Evolutionary conservation across 2,329 filamentous ascomycete species (phyloP), one percentile per base, ranked within the genome.

Genomic region (Colletotrichum coccodes): DNA sequence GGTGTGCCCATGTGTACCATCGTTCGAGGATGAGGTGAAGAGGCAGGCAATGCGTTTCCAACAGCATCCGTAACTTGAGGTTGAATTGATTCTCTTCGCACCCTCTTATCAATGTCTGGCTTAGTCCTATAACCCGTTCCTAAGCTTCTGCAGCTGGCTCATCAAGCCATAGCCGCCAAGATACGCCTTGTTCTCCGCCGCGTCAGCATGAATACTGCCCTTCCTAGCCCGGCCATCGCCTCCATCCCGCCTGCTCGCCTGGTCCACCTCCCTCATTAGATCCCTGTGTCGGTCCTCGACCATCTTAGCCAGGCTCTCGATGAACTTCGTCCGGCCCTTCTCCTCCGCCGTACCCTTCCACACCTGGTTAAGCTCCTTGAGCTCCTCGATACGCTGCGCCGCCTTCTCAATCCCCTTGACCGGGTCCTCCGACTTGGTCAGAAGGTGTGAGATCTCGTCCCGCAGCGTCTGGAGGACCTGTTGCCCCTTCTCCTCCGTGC

Each of bases 321-420:
- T 91, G 77, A 98, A 94, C 75, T 89, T 92, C 11, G 83, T 82
- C 60, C 96, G 86, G 6, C 94, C 94, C 80, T 93, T 97, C 79
- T 98, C 96, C 81, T 99, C 96, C 0, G 93, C 92, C 3, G 96
- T 98, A n/a, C 94, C 94, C 78, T 92, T 95, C 95, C 96, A 99
- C 26, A 99, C 90, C n/a, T 82, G 82, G 4, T 90, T 89, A 71
- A 98, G 81, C 71, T 90, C 87, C 75, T 94, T 91, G 64, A 98
- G 85, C 76, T 93, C 90, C 75, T 94, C 91, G 16, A 98, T 90
- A 50, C 93, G 85, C 63, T 86, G 86, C 14, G 88, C 88, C 0
- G 96, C 96, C 65, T 90, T 90, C 71, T 93, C 91, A 9, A 96
- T 84, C 18, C 93, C 93, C 50, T 86, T 85, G 14, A 91, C 84